A percentile compares a stretch with the other conserved stretches of the same genome.
phyloP scores from a whole-genome alignment of 441 rosid species.

The Brassica balearica region DNA sequence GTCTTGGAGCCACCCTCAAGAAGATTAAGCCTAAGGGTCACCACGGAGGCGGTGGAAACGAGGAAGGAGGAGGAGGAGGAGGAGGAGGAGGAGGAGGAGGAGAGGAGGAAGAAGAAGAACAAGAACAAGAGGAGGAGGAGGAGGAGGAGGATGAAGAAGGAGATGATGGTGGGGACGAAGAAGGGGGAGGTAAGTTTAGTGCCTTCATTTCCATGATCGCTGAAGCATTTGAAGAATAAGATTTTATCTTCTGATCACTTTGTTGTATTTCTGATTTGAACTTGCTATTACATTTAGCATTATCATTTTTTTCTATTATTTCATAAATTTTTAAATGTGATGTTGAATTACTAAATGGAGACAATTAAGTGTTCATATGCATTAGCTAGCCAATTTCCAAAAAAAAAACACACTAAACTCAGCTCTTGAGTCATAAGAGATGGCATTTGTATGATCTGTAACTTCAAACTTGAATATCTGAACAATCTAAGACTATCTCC shows the following conservation, averaged over 20 bases:
- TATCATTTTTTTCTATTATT: neutral
- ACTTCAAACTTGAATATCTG: neutral
- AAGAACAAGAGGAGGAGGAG: neutral
- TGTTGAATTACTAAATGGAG: neutral
- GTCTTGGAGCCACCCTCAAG: conserved; percentile 36
- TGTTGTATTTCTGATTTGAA: neutral
- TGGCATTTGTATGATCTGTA: neutral
- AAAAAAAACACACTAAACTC: neutral
- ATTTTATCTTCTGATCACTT: neutral
- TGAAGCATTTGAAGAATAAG: conserved; percentile 31
- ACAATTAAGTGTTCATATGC: neutral
- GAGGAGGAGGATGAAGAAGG: conserved; percentile 20
- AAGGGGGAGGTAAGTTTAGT: conserved; percentile 41
- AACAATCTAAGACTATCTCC: neutral
- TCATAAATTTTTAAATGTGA: neutral
- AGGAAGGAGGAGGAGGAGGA: conserved; percentile 18
- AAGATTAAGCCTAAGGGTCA: conserved; percentile 33
- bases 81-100: neutral
- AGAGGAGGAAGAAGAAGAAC: neutral
- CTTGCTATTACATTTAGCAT: neutral
- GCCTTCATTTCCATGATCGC: conserved; percentile 42
- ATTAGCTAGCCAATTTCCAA: neutral
- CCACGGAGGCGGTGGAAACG: conserved; percentile 23
- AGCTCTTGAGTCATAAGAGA: neutral
- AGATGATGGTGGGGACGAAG: conserved; percentile 33